These are phyloP conservation scores for Caryopteris hybrid DNA, from an alignment of 305 asterid genomes.

Conservation along the genomic window DNA sequence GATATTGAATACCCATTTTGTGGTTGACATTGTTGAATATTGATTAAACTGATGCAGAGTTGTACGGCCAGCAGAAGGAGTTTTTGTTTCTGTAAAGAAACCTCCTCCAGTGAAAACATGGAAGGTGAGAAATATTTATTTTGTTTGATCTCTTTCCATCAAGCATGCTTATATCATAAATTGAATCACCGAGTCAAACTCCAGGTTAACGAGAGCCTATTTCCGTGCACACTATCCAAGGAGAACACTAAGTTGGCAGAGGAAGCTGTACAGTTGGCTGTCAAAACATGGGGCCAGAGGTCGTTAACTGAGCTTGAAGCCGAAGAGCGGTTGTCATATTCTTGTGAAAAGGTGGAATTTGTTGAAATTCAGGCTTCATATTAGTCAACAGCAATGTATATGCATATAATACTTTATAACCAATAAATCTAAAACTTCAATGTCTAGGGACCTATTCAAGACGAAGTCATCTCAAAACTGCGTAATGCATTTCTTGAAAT, in stretches of 20 bases:
- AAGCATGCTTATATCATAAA: slow-evolving; percentile 13
- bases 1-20: slow-evolving; percentile 11
- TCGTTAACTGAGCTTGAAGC: slow-evolving; percentile 94
- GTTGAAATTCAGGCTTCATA: slow-evolving; percentile 3
- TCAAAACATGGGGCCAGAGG: slow-evolving; percentile 82
- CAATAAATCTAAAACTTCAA: slow-evolving; percentile 26
- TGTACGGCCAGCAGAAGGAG: slow-evolving; percentile 89
- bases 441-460: slow-evolving; percentile 91
- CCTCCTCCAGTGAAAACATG: slow-evolving; percentile 80
- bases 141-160: slow-evolving; percentile 18
- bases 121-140: slow-evolving; percentile 61
- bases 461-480: slow-evolving; percentile 77
- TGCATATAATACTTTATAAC: slow-evolving; percentile 17
- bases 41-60: slow-evolving; percentile 55
- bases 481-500: slow-evolving; percentile 82
- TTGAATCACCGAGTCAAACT: slow-evolving; percentile 21
- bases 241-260: slow-evolving; percentile 70
- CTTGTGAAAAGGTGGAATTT: slow-evolving; percentile 86
- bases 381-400: slow-evolving; percentile 17
- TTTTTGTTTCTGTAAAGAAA: slow-evolving; percentile 83
- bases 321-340: slow-evolving; percentile 92
- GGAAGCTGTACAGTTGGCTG: slow-evolving; percentile 86
- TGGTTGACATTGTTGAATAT: slow-evolving; percentile 19
- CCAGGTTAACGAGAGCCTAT: slow-evolving; percentile 87
- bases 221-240: slow-evolving; percentile 77